Evolutionary conservation across 306 rosid species (phyloP), one percentile per base, ranked within the genome.

Genomic region (Cyamopsis tetragonoloba): DNA sequence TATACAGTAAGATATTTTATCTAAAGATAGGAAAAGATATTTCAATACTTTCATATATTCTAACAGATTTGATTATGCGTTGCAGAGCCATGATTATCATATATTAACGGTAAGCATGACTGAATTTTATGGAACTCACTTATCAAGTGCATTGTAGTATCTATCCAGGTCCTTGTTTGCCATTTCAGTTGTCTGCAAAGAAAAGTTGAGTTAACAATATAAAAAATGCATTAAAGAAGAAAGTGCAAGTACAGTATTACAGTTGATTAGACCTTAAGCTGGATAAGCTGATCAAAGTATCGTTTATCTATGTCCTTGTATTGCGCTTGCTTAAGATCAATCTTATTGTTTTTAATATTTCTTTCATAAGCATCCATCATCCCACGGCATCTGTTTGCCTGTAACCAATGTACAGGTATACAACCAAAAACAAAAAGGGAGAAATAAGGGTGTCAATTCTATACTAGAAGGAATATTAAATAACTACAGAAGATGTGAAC

Each of bases 81-180:
- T 41, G 47, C 64, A 42, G 49, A 66, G 26, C 75, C 47, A 65
- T 24, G 66, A 62, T 43, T 70, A 18, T 38, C 31, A 66, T 55
- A 67, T 14, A 20, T 14, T 34, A 58, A 49, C 37, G 22, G 48
- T 41, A 61, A 39, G 37, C 31, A 65, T 57, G 8, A 68, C 64
- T 57, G 67, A 73, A 79, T 38, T 62, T 35, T 55, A 74, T 68
- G 49, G 64, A 80, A 68, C 88, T 87, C 77, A 93, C 98, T 89
- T 93, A 72, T 93, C 98, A 66, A 93, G 89, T 1, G 98, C 98
- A 82, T 76, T 86, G 89, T 93, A 88, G 80, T 93, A 93, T 93
- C 93, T 87, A 73, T 93, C 96, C 82, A 93, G 85, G 71, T 93
- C 98, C 91, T 89, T 93, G 89, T 93, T 93, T 70, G 98, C 97